Evolutionary conservation across 352 stramenopile genomes (phyloP).

Genomic region (Pythium insidiosum): DNA sequence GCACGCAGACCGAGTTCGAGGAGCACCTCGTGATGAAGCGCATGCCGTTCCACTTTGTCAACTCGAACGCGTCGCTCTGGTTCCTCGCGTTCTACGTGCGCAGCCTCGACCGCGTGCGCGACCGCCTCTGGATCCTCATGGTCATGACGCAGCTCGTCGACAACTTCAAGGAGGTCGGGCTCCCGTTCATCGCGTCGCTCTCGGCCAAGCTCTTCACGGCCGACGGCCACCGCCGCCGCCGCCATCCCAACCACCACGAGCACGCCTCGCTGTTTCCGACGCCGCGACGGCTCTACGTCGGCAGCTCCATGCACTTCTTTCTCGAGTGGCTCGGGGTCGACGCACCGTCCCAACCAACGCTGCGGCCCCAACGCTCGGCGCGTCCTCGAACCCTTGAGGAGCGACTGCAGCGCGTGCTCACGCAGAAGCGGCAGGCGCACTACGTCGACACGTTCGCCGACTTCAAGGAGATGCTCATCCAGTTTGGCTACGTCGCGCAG

Average conservation of each 20-base stretch:
- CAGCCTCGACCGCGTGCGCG: constrained; percentile 41
- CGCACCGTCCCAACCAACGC: neutral
- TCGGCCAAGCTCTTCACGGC: constrained; percentile 31
- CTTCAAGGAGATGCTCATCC: constrained; percentile 83
- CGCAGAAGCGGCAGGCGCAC: constrained; percentile 48
- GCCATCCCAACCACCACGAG: neutral
- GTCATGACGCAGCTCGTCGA: constrained; percentile 55
- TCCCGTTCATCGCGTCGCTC: constrained; percentile 42
- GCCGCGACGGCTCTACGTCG: too few relatives aligned
- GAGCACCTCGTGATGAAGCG: constrained; percentile 64
- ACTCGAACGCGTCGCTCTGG: constrained; percentile 65
- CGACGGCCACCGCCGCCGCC: constrained; percentile 30
- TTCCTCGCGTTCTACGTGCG: constrained; percentile 61
- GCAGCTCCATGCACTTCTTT: neutral
- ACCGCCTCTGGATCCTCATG: constrained; percentile 61
- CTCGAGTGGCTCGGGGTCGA: constrained; percentile 4
- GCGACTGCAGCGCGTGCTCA: constrained; percentile 37
- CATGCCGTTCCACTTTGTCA: constrained; percentile 74
- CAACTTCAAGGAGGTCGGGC: constrained; percentile 61
- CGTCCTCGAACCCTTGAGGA: too few relatives aligned
- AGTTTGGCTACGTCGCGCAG: constrained; percentile 90
- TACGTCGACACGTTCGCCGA: constrained; percentile 63
- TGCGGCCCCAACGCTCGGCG: too few relatives aligned
- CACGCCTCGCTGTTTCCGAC: neutral
- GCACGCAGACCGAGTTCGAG: constrained; percentile 50